phyloP scores from a whole-genome alignment of 2,329 filamentous ascomycete species.

The Ophiosphaerella herpotricha region DNA sequence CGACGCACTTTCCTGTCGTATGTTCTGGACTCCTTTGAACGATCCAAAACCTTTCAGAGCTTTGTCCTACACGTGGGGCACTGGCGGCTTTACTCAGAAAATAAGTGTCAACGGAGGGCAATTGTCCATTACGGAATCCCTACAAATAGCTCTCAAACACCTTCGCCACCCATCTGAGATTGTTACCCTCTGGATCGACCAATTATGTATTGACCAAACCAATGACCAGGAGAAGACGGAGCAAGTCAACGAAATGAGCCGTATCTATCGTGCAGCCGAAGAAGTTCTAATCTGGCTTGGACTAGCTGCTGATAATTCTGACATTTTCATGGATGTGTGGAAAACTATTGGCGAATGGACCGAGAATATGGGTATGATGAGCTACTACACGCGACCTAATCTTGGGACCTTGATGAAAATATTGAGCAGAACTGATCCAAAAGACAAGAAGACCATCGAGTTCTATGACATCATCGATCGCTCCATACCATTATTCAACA shows the following conservation, averaged over 20 bases:
- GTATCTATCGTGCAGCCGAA: background rate
- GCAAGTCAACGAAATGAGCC: background rate
- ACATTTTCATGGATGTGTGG: background rate
- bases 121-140: background rate
- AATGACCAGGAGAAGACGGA: background rate
- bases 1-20: no score
- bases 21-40: no score
- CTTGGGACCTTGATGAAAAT: no score
- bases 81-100: background rate
- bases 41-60: background rate
- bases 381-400: no score
- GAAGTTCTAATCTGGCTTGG: constrained; percentile 4
- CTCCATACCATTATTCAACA: background rate
- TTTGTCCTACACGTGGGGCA: background rate
- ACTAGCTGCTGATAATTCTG: background rate
- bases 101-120: no score
- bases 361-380: no score
- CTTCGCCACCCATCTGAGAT: background rate
- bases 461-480: background rate
- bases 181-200: background rate
- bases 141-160: background rate
- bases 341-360: no score
- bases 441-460: background rate
- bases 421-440: no score
- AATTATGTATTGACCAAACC: background rate